Evolutionary conservation across 2,329 filamentous ascomycete genomes (phyloP), one percentile per base, ranked within the genome.

Genomic region (Chaetomiaceae sp.): DNA sequence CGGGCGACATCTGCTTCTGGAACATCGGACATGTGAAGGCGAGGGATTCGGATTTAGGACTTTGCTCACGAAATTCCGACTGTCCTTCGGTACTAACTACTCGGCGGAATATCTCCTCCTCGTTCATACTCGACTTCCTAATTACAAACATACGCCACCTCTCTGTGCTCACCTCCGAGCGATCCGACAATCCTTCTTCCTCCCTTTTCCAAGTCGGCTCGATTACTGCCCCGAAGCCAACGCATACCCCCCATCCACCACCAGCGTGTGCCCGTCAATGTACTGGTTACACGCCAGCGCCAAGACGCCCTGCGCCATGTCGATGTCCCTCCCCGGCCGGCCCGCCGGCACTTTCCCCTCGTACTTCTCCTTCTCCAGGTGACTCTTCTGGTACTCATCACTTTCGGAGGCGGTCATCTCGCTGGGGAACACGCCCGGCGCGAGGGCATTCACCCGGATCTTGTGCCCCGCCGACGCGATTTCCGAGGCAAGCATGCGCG

Each of bases 381-480:
- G 71, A 61, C 85, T 77, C 70, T 86, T 88, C 58, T 81, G 78
- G 29, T 64, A 64, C 17, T 71, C 70, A 17, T 75, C 71, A 25
- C 73, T 77, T 12, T 68, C 72, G 3, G 67, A 68, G 1, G 81
- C 78, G 36, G 83, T 85, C 86, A 88, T 89, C 78, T 88, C 87
- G 64, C 84, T 86, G 17, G 83, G 85, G 62, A 81, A 80, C 25
- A 87, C 77, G 31, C 87, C 87, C 0, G 88, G 88, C 0, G 88
- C 88, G 56, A 89, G 88, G 37, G 85, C 82, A 64, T 91, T 79
- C 34, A 87, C 78, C 60, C 90, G 88, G 37, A 81, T 75, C 66
- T 82, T 85, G 56, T 87, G 77, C 19, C 78, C 75, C 43, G 80
- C 74, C 55, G 71, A 71, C 0, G 80, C 77, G 6, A 87, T 65